phyloP scores from a whole-genome alignment of 2,329 filamentous ascomycete species.

The Dryadomyces quercivorus region DNA sequence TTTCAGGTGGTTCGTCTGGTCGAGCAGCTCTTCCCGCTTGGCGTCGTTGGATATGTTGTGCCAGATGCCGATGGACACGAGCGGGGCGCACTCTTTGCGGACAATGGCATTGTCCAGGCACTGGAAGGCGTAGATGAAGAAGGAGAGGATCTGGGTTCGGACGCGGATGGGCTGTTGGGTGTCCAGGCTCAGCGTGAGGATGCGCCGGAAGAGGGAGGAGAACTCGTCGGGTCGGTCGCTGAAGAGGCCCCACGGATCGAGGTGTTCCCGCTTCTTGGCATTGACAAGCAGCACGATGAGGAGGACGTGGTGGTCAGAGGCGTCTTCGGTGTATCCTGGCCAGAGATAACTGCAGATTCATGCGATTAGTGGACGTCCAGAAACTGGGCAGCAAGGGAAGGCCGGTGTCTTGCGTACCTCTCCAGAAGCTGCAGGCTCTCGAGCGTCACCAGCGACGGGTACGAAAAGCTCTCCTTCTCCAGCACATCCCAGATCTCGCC shows the following conservation, averaged over 20 bases:
- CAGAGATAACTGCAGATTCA: slow-evolving; percentile 60
- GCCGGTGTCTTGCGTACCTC: slow-evolving; percentile 34
- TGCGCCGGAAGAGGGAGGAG: slow-evolving; percentile 75
- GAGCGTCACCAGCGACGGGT: slow-evolving; percentile 66
- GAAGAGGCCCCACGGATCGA: slow-evolving; percentile 83
- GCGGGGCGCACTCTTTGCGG: slow-evolving; percentile 87
- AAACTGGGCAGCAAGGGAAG: neutral
- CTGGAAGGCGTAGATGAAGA: slow-evolving; percentile 86
- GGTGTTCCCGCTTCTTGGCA: slow-evolving; percentile 74
- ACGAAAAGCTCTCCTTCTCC: slow-evolving; percentile 67
- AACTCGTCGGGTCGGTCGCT: slow-evolving; percentile 68
- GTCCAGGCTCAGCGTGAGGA: slow-evolving; percentile 77
- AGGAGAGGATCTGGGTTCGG: slow-evolving; percentile 73
- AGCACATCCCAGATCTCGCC: slow-evolving; percentile 79
- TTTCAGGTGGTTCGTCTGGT: slow-evolving; percentile 59
- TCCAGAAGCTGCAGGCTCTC: slow-evolving; percentile 89
- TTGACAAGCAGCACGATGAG: slow-evolving; percentile 77
- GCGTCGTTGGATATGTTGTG: slow-evolving; percentile 76
- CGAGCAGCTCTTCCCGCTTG: slow-evolving; percentile 59
- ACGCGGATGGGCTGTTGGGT: slow-evolving; percentile 51
- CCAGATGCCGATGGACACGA: slow-evolving; percentile 94
- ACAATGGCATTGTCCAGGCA: slow-evolving; percentile 82
- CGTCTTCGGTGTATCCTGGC: slow-evolving; percentile 81
- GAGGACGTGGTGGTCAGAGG: slow-evolving; percentile 84
- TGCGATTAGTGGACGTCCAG: neutral